A percentile compares a stretch with the other conserved stretches of the same genome.
These are phyloP conservation scores for Petasospora rhodanensis DNA, from an alignment of 1,139 yeast genomes.

Conservation along the genomic window DNA sequence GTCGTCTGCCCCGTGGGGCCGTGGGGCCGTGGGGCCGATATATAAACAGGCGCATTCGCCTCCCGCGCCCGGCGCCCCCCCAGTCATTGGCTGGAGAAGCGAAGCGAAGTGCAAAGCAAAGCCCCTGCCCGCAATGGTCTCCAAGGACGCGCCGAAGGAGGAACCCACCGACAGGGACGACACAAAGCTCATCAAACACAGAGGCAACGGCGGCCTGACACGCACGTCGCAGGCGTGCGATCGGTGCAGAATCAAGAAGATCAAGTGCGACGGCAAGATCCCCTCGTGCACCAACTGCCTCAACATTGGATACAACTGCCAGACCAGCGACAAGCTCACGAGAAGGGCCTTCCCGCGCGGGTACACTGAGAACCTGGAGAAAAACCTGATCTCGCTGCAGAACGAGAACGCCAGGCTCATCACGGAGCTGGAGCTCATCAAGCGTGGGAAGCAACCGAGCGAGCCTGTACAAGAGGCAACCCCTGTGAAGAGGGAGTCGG, in stretches of 20 bases:
- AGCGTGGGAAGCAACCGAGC: no score
- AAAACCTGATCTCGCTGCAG: constrained; percentile 54
- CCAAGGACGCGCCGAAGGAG: no score
- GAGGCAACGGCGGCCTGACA: constrained; percentile 22
- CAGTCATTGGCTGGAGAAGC: no score
- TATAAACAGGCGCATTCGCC: no score
- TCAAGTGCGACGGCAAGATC: constrained; percentile 67
- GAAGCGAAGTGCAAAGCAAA: no score
- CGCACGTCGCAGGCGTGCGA: constrained; percentile 78
- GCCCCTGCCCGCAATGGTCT: background rate
- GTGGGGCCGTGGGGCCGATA: no score
- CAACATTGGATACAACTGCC: constrained; percentile 61
- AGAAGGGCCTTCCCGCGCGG: constrained; percentile 74
- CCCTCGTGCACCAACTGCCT: constrained; percentile 65
- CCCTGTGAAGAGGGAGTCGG: constrained; percentile 10
- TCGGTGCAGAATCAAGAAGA: constrained; percentile 70
- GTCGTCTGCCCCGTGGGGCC: no score
- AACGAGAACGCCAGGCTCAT: constrained; percentile 34
- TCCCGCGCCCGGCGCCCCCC: no score
- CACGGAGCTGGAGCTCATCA: constrained; percentile 11
- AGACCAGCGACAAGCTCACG: constrained; percentile 66
- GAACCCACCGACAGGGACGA: constrained; percentile 2
- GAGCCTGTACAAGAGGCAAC: no score
- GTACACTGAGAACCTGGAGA: constrained; percentile 69
- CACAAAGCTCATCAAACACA: constrained; percentile 23